phyloP scores from a whole-genome alignment of 441 rosid species.

The Erodium chrysanthum region DNA sequence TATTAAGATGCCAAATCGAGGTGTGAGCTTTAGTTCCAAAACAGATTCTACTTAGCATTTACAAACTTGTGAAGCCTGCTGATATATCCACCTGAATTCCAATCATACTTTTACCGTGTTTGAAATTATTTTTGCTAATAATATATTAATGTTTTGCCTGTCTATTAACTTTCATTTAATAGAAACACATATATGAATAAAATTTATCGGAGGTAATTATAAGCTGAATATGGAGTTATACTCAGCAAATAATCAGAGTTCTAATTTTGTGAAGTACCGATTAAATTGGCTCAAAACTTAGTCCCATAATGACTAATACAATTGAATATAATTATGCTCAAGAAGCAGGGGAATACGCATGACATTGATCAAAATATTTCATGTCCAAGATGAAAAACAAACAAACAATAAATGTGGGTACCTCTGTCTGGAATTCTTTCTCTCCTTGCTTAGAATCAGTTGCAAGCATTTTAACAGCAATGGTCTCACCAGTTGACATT shows the following conservation, averaged over 20 bases:
- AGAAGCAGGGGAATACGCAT: not conserved
- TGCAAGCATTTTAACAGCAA: slow-evolving; percentile 95
- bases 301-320: not conserved
- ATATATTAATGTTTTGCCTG: not conserved
- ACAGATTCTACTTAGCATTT: not conserved
- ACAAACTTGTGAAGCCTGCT: not conserved
- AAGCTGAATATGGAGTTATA: not conserved
- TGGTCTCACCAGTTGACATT: slow-evolving; percentile 77
- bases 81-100: not conserved
- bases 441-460: slow-evolving; percentile 97
- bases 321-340: not conserved
- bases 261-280: not conserved
- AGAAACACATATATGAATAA: not conserved
- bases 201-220: not conserved
- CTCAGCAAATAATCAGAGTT: not conserved
- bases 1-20: not conserved
- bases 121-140: not conserved
- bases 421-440: slow-evolving; percentile 96
- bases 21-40: not conserved
- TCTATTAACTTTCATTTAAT: not conserved
- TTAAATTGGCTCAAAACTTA: not conserved
- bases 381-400: not conserved
- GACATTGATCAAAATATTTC: not conserved
- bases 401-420: slow-evolving; percentile 20
- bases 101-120: not conserved